Percentiles rank a stretch among this genome's conserved stretches.
These are phyloP conservation scores for Handroanthus guayacan DNA, from an alignment of 257 asterid species.

Conservation along the genomic window DNA sequence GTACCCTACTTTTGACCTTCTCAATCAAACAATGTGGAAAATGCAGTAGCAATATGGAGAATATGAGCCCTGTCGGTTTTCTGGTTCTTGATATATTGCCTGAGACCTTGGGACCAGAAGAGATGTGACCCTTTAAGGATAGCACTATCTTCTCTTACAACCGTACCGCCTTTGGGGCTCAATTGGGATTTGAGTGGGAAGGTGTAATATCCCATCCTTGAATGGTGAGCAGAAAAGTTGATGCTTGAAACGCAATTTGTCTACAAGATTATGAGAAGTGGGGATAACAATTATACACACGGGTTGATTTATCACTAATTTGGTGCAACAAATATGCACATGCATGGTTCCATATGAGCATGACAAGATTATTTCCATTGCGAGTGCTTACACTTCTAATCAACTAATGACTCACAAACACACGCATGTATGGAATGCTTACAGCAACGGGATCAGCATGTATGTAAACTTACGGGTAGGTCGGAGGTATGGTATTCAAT, in stretches of 20 bases:
- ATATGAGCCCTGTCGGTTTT: constrained; percentile 39
- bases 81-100: constrained; percentile 35
- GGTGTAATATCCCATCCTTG: constrained; percentile 57
- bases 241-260: constrained; percentile 62
- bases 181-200: constrained; percentile 46
- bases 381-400: constrained; percentile 42
- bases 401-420: constrained; percentile 33
- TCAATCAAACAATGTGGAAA: constrained; percentile 22
- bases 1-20: constrained; percentile 12
- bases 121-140: constrained; percentile 41
- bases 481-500: no score
- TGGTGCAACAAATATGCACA: constrained; percentile 73
- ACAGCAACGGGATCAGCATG: constrained; percentile 1
- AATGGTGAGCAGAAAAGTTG: constrained; percentile 35
- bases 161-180: constrained; percentile 44
- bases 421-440: constrained; percentile 1
- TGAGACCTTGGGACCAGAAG: constrained; percentile 45
- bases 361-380: constrained; percentile 48
- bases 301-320: constrained; percentile 46
- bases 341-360: constrained; percentile 68
- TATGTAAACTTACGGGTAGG: neutral
- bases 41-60: constrained; percentile 28
- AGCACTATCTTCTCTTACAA: constrained; percentile 31
- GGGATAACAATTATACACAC: constrained; percentile 38
- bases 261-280: constrained; percentile 45